Evolutionary conservation across 768 basidiomycete species (phyloP), one percentile per base, ranked within the genome.

Genomic region (Psilocybe cyanescens): DNA sequence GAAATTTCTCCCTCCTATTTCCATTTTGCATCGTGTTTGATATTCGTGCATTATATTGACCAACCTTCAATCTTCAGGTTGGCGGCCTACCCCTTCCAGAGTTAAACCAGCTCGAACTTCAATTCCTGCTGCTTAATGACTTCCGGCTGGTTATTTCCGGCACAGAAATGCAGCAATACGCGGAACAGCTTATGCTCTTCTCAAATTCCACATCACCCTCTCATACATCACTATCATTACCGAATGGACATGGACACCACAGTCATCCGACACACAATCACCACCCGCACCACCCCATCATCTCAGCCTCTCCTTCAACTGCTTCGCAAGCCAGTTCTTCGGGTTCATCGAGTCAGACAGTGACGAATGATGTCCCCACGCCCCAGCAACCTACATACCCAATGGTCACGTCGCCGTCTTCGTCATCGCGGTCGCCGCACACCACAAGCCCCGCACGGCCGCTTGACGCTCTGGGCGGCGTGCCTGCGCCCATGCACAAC

Each of bases 81-180:
- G 97, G 97, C 46, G 97, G 97, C 28, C 84, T 99, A 0, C 97
- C 97, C 0, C 86, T 93, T 60, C 81, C 89, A 37, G 94, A 97
- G 72, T 86, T 99, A 53, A 99, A 99, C 74, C 94, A 96, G 70
- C 88, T 99, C 55, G 97, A 99, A 71, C 88, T 99, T 1, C 97
- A 99, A 66, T 99, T 99, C 72, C 82, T 99, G 4, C 89, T 99
- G 5, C 84, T 99, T 7, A 99, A 99, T 75, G 94, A 99, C 78
- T 99, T 99, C 71, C 81, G 87, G 14, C 83, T 99, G 55, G 90
- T 91, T 68, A 93, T 99, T 68, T 87, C 91, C 1, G 81, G 85
- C 8, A 87, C 91, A 16, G 97, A 99, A 75, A 95, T 99, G 91
- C 94, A 97, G 74, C 85, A 87, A 56, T 99, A 98, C 74, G 95